Conservation (phyloP, 495 filamentous ascomycete species). For the Echria macrotheca region DNA sequence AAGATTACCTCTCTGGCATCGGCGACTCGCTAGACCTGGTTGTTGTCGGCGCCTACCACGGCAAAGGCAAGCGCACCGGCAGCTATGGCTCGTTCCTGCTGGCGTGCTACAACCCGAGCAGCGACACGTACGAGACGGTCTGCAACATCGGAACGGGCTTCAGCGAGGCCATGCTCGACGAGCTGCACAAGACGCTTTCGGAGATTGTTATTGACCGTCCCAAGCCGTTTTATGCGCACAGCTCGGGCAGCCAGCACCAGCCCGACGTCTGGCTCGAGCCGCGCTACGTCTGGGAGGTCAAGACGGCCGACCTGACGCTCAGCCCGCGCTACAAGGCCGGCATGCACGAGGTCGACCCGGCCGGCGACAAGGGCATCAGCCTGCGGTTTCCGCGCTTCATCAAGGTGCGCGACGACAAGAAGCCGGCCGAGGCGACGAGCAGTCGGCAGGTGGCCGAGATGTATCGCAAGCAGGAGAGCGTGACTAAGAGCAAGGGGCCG, state of each 20-base stretch:
- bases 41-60: conserved; percentile 89
- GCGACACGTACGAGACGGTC: conserved; percentile 82
- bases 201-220: conserved; percentile 75
- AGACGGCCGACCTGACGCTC: conserved; percentile 89
- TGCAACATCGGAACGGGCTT: conserved; percentile 99
- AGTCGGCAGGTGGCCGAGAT: conserved; percentile 85
- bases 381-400: conserved; percentile 90
- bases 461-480: conserved; percentile 91
- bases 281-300: conserved; percentile 92
- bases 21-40: conserved; percentile 97
- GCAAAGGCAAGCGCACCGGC: conserved; percentile 89
- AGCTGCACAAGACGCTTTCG: conserved; percentile 66
- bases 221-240: conserved; percentile 92
- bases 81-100: conserved; percentile 93
- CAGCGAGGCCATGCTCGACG: conserved; percentile 78
- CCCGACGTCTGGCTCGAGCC: conserved; percentile 99
- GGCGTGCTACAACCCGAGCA: conserved; percentile 79
- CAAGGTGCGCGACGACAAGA: conserved; percentile 87
- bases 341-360: conserved; percentile 57
- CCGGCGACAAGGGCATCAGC: conserved; percentile 75
- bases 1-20: conserved; percentile 89
- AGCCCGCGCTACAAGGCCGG: conserved; percentile 88
- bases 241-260: conserved; percentile 76
- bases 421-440: conserved; percentile 82
- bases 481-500: conserved; percentile 66